phyloP scores from a whole-genome alignment of 352 stramenopile genomes.

The Phytophthora meadii region DNA sequence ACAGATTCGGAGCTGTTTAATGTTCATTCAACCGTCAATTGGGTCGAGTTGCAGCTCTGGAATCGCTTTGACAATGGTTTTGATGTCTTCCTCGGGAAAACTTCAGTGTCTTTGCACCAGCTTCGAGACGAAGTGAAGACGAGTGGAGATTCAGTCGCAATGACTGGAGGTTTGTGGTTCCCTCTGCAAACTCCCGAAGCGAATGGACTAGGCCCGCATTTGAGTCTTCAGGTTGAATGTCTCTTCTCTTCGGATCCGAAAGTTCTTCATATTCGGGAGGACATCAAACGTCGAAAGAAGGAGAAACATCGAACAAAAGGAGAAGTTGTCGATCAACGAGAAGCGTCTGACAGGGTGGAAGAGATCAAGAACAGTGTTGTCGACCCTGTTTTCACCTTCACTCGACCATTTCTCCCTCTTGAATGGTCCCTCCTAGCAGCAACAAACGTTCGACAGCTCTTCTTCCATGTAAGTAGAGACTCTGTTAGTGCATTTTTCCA shows the following conservation, averaged over 20 bases:
- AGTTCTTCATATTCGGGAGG: constrained; percentile 31
- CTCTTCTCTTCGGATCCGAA: constrained; percentile 41
- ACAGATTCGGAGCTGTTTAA: constrained; percentile 20
- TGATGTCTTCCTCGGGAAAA: constrained; percentile 59
- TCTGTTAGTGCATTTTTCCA: neutral
- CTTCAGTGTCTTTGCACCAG: constrained; percentile 44
- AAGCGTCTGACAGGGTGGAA: constrained; percentile 4
- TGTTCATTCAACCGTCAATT: constrained; percentile 44
- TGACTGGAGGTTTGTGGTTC: constrained; percentile 46
- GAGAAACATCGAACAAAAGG: neutral
- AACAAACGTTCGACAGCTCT: constrained; percentile 68
- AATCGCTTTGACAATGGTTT: constrained; percentile 65
- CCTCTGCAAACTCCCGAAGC: constrained; percentile 38
- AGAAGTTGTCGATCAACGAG: neutral
- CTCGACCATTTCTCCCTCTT: constrained; percentile 49
- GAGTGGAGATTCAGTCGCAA: neutral
- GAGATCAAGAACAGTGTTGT: constrained; percentile 20
- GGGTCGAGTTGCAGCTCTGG: constrained; percentile 70
- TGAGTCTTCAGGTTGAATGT: constrained; percentile 51
- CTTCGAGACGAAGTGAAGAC: constrained; percentile 19
- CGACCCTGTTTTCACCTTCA: constrained; percentile 69
- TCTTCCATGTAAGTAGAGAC: constrained; percentile 54
- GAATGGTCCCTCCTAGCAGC: constrained; percentile 66
- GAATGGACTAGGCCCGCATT: constrained; percentile 15
- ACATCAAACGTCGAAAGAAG: constrained; percentile 11